Evolutionary conservation across 768 basidiomycete genomes (phyloP).

Genomic region (Tylopilus vinaceipallidus): DNA sequence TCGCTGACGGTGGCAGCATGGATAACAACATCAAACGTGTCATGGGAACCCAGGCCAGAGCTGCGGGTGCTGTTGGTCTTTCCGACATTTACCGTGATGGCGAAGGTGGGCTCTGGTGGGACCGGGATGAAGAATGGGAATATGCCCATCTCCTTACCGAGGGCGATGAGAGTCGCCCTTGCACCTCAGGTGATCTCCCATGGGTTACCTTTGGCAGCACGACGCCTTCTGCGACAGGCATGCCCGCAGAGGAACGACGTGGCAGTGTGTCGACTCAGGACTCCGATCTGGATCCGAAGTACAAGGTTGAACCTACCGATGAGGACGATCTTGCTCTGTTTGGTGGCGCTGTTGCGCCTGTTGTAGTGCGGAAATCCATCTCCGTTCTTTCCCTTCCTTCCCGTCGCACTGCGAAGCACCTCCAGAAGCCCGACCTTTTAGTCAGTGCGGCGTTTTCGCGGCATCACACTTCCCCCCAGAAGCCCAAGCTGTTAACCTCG

Average conservation of each 20-base stretch:
- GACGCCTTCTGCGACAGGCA: slow-evolving; percentile 6
- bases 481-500: slow-evolving; percentile 13
- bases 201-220: slow-evolving; percentile 44
- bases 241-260: slow-evolving; percentile 35
- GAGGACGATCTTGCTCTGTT: slow-evolving; percentile 38
- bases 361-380: slow-evolving; percentile 29
- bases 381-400: slow-evolving; percentile 38
- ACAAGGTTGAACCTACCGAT: slow-evolving; percentile 41
- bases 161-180: slow-evolving; percentile 26
- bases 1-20: slow-evolving; percentile 60
- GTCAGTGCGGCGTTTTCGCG: slow-evolving; percentile 31
- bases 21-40: slow-evolving; percentile 52
- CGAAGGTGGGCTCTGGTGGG: slow-evolving; percentile 65
- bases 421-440: slow-evolving; percentile 37
- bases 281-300: slow-evolving; percentile 52
- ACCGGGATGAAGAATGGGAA: slow-evolving; percentile 70
- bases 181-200: slow-evolving; percentile 32
- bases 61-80: slow-evolving; percentile 35
- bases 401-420: slow-evolving; percentile 37
- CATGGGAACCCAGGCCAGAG: slow-evolving; percentile 55
- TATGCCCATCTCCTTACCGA: slow-evolving; percentile 57
- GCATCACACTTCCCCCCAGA: slow-evolving; percentile 7
- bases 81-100: slow-evolving; percentile 59
- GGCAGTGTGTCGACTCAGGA: slow-evolving; percentile 49
- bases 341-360: slow-evolving; percentile 26